Evolutionary conservation across 805 yeast species (phyloP).

Genomic region (Hanseniaspora thailandica): DNA sequence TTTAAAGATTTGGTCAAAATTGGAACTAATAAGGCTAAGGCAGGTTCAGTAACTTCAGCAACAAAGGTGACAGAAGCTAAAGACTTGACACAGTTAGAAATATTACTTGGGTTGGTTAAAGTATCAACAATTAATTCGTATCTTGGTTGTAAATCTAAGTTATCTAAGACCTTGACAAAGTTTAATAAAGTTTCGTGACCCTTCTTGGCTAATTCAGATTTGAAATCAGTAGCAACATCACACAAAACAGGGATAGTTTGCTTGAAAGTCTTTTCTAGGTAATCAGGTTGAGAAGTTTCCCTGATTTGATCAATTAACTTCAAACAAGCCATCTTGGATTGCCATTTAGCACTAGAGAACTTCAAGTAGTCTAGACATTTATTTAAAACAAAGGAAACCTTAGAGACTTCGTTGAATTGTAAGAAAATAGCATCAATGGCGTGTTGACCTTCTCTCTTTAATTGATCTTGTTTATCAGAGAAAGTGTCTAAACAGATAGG

Average conservation of each 20-base stretch:
- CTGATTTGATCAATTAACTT: constrained; percentile 59
- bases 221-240: constrained; percentile 86
- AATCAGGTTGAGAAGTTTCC: constrained; percentile 72
- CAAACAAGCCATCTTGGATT: constrained; percentile 71
- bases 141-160: constrained; percentile 81
- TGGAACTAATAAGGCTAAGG: constrained; percentile 79
- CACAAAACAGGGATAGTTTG: constrained; percentile 74
- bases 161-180: constrained; percentile 75
- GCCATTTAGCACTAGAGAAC: constrained; percentile 82
- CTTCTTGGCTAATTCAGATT: constrained; percentile 84
- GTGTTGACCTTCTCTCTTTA: constrained; percentile 73
- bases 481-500: constrained; percentile 55
- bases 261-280: constrained; percentile 69
- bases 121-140: constrained; percentile 76
- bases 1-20: constrained; percentile 80
- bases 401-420: constrained; percentile 64
- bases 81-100: constrained; percentile 77
- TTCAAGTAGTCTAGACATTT: constrained; percentile 50
- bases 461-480: constrained; percentile 80
- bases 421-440: constrained; percentile 62
- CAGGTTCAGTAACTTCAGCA: constrained; percentile 97
- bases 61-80: constrained; percentile 91
- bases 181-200: constrained; percentile 61
- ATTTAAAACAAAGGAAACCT: constrained; percentile 58
- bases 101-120: constrained; percentile 77